Evolutionary conservation across 2,329 filamentous ascomycete species (phyloP), one percentile per base, ranked within the genome.

Genomic region (Colletotrichum musae): DNA sequence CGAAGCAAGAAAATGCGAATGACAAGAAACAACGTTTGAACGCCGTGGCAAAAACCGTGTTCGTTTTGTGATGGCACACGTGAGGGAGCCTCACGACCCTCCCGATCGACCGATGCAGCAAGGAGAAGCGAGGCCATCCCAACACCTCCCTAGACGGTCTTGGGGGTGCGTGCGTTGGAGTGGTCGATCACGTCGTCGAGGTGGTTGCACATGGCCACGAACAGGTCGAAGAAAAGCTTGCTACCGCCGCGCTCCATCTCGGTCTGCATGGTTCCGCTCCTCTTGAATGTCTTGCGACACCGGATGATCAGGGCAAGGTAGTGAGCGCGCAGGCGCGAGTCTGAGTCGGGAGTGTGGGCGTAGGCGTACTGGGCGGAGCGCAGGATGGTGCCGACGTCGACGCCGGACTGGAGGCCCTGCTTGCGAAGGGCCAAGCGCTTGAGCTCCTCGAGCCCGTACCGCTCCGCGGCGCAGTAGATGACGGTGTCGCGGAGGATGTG

Each of bases 121-220:
- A 18, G 13, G 24, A 63, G 52, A 26, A 24, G 24, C 58, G 36
- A 12, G 15, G 28, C 16, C 15, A 39, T 61, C 51, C 43, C 57
- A 6, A 54, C 53, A 51, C 56, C 71, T 74, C 70, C 73, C 88
- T 79, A 89, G 79, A 89, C 84, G 58, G 86, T 88, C 82, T 83
- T 86, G 69, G 88, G 87, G 71, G 86, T 86, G 72, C 86, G 83
- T 79, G 87, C 88, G 81, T 91, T 92, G 89, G 89, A 92, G 82
- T 94, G 91, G 80, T 96, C 94, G 84, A 94, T 92, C 84, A 98
- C 91, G 83, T 98, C 95, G 88, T 98, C 95, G 79, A 98, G 92
- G 86, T 97, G 95, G 85, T 97, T 98, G 88, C 94, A 97, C 92
- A 98, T 93, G 77, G 95, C 95, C 80, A 98, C 95, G 82, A 98